Percentiles rank a stretch among this genome's conserved stretches.
Conservation (phyloP, 2,329 filamentous ascomycete genomes). For the Exophiala phaeomuriformis region DNA sequence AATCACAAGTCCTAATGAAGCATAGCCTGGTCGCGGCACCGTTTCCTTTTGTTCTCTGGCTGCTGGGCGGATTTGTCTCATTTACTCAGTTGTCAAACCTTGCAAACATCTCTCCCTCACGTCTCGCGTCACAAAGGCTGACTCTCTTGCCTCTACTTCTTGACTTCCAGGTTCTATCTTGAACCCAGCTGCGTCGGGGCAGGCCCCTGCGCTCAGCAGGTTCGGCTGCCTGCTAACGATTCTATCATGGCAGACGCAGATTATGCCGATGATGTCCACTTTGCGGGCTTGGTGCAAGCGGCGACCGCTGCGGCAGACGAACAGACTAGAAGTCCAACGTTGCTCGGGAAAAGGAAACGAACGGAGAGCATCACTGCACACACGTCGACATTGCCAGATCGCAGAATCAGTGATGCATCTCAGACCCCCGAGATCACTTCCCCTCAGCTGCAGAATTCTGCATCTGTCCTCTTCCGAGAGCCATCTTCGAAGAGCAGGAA, state of each 20-base stretch:
- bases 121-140: not conserved
- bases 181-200: conserved; percentile 1
- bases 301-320: conserved; percentile 39
- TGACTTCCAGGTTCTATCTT: not conserved
- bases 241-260: conserved; percentile 14
- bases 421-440: conserved; percentile 9
- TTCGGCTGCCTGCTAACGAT: conserved; percentile 1
- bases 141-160: not conserved
- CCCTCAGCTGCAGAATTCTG: conserved; percentile 45
- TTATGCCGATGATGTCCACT: conserved; percentile 35
- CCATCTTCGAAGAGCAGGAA: conserved; percentile 46
- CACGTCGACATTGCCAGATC: conserved; percentile 30
- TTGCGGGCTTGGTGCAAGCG: conserved; percentile 41
- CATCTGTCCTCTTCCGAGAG: conserved; percentile 48
- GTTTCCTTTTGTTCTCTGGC: not conserved
- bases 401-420: conserved; percentile 32
- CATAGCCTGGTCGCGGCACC: not conserved
- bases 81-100: conserved; percentile 20
- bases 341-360: conserved; percentile 35
- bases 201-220: conserved; percentile 6
- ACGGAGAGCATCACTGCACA: conserved; percentile 34
- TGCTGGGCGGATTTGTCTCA: conserved; percentile 17
- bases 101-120: conserved; percentile 12
- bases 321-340: conserved; percentile 28
- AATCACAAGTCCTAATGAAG: no score